Evolutionary conservation across 73 alveolate genomes (phyloP).

Genomic region (Paramecium biaurelia): DNA sequence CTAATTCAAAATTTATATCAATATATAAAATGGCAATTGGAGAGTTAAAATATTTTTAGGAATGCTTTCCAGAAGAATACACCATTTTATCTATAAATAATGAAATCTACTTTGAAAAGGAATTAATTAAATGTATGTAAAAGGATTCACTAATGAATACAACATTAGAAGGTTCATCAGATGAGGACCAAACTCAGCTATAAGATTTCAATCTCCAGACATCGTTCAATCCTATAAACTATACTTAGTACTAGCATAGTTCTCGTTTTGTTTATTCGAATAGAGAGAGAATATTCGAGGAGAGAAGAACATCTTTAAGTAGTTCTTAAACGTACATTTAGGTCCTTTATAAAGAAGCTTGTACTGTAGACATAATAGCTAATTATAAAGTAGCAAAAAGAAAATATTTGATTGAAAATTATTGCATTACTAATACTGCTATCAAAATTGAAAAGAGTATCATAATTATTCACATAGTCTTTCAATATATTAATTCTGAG

Average conservation of each 20-base stretch:
- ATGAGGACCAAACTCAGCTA: neutral
- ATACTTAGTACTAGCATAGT: neutral
- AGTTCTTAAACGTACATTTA: neutral
- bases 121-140: neutral
- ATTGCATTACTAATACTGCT: neutral
- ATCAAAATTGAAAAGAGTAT: neutral
- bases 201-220: neutral
- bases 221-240: neutral
- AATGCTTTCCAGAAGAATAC: slow-evolving; percentile 45
- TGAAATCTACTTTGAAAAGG: neutral
- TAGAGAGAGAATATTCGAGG: neutral
- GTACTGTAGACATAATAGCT: neutral
- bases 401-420: neutral
- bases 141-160: neutral
- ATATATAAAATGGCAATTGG: neutral
- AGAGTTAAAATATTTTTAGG: neutral
- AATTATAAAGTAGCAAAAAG: neutral
- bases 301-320: slow-evolving; percentile 1
- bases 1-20: neutral
- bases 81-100: neutral
- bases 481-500: neutral
- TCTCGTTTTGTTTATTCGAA: neutral
- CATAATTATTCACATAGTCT: neutral
- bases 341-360: neutral
- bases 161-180: neutral